Percentiles rank a stretch among this genome's conserved stretches.
These are phyloP conservation scores for Immersiella caudata DNA, from an alignment of 495 filamentous ascomycete genomes.

Conservation along the genomic window DNA sequence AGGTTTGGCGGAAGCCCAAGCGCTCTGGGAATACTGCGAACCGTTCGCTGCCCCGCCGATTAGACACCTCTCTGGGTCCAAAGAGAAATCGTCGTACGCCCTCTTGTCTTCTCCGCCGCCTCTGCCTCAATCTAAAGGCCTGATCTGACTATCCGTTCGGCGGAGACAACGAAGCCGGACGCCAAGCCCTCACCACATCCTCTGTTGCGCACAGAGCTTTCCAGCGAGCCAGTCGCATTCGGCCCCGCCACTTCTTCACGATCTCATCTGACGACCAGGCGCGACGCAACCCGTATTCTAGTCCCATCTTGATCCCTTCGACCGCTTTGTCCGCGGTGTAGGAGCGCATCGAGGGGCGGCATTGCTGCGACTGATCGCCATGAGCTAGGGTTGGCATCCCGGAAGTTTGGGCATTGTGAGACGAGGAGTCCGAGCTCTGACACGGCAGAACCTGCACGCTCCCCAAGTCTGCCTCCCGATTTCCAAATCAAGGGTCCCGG, in stretches of 20 bases:
- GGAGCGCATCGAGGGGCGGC: conserved; percentile 9
- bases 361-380: conserved; percentile 25
- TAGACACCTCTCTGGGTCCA: too few species aligned
- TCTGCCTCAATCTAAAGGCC: not conserved
- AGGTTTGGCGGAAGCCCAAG: too few species aligned
- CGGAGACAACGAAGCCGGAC: not conserved
- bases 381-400: conserved; percentile 18
- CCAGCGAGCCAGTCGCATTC: not conserved
- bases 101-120: too few species aligned
- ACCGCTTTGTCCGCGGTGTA: not conserved
- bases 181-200: not conserved
- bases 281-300: not conserved
- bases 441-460: conserved; percentile 21
- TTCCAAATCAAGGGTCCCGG: too few species aligned
- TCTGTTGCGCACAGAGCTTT: not conserved
- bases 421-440: conserved; percentile 25
- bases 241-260: not conserved
- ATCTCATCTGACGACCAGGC: not conserved
- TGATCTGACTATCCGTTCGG: not conserved
- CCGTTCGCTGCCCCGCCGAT: too few species aligned
- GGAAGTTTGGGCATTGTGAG: conserved; percentile 26
- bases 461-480: too few species aligned
- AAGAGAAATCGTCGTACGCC: too few species aligned
- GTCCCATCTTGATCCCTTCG: not conserved
- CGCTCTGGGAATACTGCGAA: too few species aligned